Base-by-base conservation (phyloP, 2,329 filamentous ascomycete species). In the Xylaria sp. region DNA sequence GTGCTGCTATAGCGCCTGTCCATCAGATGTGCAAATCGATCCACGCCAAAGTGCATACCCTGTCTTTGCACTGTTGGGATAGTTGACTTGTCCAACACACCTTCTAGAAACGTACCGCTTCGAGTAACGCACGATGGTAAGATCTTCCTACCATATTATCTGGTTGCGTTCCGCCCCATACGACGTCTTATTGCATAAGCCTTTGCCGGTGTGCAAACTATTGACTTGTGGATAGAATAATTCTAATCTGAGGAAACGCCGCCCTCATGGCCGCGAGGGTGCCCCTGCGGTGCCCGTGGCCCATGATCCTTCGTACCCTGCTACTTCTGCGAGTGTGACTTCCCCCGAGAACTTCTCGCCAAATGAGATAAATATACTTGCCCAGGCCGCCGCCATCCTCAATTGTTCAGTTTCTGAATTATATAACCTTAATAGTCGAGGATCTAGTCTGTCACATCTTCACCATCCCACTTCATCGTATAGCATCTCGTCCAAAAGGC, bases 191-290 rank as follows among this genome's bases (percentile, higher is more conserved):
- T 77, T 76, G 73, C 75, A 77, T 76, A 71, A 75, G 73, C 73
- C 68, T 68, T 72, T 63, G 68, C 66, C 62, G 73, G 71, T 74
- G 74, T 77, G 72, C 77, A 72, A 74, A 74, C 67, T 67, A 73
- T 79, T 80, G 77, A 79, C 75, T 73, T 72, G 74, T 73, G 68
- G 76, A 71, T 77, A 80, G 78, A 78, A 77, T 76, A 78, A 77
- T 72, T 77, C 72, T 74, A 79, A 79, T 73, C 77, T 81, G 72
- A 84, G 81, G 77, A 84, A 82, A 77, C 82, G 83, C 67, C 81
- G 82, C 78, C 79, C 79, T 72, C 80, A 81, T 74, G 78, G 76
- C 75, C 77, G 78, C 66, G 80, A 79, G 69, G 80, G 80, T 73
- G 74, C 77, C 72, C 75, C 78, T 77, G 73, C 73, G 71, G 80